Evolutionary conservation across 2,329 filamentous ascomycete genomes (phyloP), one percentile per base, ranked within the genome.

Genomic region (Fusarium pseudograminearum): DNA sequence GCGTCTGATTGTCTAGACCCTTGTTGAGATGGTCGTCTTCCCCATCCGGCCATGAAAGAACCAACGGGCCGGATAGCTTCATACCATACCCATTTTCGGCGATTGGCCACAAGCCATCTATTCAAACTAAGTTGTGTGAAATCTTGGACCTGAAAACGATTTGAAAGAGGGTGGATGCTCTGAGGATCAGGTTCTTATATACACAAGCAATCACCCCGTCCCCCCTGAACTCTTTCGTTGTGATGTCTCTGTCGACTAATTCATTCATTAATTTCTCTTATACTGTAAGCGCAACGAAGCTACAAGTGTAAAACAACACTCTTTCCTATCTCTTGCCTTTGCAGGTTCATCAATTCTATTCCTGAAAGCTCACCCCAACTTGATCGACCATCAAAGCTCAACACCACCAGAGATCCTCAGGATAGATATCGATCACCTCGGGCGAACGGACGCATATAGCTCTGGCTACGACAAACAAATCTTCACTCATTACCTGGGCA

Each of bases 1-100:
- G 63, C 33, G 50, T 34, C 22, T 51, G 22, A 3, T 9, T 6
- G 28, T 34, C 54, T 61, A 24, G 54, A 26, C 41, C 26, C 36
- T 22, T 44, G 41, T 28, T 57, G 38, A 18, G 18, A 45, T 31
- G 51, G 26, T n/a, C 41, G 15, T 65, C 38, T 48, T 65, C 62
- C 62, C 42, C 24, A 70, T 70, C 67, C 58, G 59, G 67, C 28
- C 54, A 57, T 46, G 16, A 16, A 47, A 51, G 22, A 55, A 52
- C 68, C 40, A 65, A 34, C 18, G 40, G 45, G 22, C 20, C 26
- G 33, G 40, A 56, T 36, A 56, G 41, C 55, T 52, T 60, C 54
- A 45, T 14, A 26, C 52, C 36, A 60, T 38, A 7, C 30, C 64
- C 59, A 36, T 65, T 69, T 55, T 69, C 59, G 59, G 67, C 41